Base-by-base conservation (phyloP, 75 land plant genomes). In the Selaginella moellendorffii region DNA sequence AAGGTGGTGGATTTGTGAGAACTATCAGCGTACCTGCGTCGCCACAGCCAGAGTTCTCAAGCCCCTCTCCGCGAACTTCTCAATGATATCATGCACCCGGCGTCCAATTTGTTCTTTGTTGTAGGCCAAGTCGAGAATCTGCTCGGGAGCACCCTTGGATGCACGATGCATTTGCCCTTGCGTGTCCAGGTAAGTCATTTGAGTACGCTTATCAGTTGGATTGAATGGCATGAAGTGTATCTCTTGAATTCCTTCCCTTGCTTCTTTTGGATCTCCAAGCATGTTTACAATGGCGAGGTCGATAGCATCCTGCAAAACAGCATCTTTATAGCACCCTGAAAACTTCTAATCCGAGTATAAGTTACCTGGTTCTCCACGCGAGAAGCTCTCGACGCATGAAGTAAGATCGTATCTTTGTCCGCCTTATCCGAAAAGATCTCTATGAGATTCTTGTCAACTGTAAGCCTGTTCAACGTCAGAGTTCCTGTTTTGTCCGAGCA, bases 111-210 rank as follows among this genome's bases (percentile, higher is more conserved):
- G 26, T 24, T 27, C 17, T 52, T 62, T 67, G 31, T 73, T 73
- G 0, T 27, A 28, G 2, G 83, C 78, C 22, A 87, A 85, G 0
- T 72, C 83, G 30, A 87, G 73, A 26, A 87, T 85, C 83, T 86
- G 71, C 21, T 74, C 72, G 8, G 76, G 68, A 28, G 72, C 61
- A 27, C 72, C 72, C 31, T 74, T 74, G 29, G 72, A 63, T 22
- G 76, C 76, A n/a, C 76, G 67, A 29, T 74, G 73, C 72, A 74
- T 69, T 26, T 74, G 54, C 2, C 72, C 76, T 69, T 74, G 72
- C 27, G 72, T 20, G 21, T 71, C 68, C 26, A 63, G 28, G 30
- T 74, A 74, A 9, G 76, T 74, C 21, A 74, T 69, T 12, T 72
- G 67, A 0, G 75, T 73, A 12, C 75, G 63, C 56, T 73, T 73